Conservation (phyloP, 306 rosid genomes). For the Lathyrus oleraceus region DNA sequence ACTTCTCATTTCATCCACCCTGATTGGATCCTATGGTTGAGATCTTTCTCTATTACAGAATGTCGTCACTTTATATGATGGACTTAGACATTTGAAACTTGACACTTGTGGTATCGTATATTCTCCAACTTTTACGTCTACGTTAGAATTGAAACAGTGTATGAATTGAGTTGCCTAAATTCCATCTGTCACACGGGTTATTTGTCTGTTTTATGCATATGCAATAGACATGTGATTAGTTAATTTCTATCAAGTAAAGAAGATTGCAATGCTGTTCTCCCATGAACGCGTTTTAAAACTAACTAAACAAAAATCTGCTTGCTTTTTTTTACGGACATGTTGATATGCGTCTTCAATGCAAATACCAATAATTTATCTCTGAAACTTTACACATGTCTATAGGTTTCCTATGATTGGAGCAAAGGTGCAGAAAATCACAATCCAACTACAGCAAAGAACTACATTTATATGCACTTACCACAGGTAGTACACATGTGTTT, state of each 20-base stretch:
- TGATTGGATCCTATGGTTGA: too few relatives aligned
- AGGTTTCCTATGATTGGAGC: constrained; percentile 92
- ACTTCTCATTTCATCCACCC: too few relatives aligned
- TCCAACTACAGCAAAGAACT: constrained; percentile 68
- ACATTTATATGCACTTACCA: constrained; percentile 67
- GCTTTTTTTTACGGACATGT: constrained; percentile 11
- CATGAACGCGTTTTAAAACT: background rate
- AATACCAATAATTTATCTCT: constrained; percentile 13
- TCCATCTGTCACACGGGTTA: background rate
- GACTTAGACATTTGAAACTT: background rate
- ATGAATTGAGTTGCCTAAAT: constrained; percentile 24
- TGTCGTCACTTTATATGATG: too few relatives aligned
- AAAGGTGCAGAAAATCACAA: constrained; percentile 93
- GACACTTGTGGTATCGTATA: too few relatives aligned
- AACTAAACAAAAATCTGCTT: background rate
- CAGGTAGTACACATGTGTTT: constrained; percentile 51
- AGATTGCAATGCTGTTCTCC: background rate
- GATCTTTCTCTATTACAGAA: too few relatives aligned
- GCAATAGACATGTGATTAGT: background rate
- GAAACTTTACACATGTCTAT: constrained; percentile 20
- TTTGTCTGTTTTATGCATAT: background rate
- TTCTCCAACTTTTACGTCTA: too few relatives aligned
- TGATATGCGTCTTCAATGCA: constrained; percentile 9
- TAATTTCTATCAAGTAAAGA: background rate
- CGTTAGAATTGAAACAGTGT: constrained; percentile 15